Percentiles rank a stretch among this genome's conserved stretches.
Conservation (phyloP, 306 rosid genomes). For the Lupinus albus region DNA sequence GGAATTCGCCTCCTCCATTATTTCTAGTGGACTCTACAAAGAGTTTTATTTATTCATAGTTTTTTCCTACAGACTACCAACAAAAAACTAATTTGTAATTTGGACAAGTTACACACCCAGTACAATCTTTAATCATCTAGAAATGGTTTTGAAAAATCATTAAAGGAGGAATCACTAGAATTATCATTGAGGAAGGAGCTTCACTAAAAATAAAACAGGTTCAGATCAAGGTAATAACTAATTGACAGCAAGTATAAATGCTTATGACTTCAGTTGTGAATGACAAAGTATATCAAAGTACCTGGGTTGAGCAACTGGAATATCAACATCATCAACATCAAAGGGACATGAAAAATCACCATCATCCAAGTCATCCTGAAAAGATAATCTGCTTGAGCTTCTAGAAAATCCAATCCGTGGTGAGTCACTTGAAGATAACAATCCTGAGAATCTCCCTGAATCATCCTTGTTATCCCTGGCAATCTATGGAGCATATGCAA, state of each 20-base stretch:
- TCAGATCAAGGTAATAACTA: background rate
- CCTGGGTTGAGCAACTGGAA: slow-evolving; percentile 65
- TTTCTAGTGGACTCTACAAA: background rate
- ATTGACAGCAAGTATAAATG: slow-evolving; percentile 18
- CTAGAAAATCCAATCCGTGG: slow-evolving; percentile 81
- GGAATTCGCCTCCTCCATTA: background rate
- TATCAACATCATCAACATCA: slow-evolving; percentile 81
- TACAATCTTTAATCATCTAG: slow-evolving; percentile 9
- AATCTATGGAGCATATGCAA: slow-evolving; percentile 49
- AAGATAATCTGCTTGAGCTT: slow-evolving; percentile 82
- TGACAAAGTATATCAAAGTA: slow-evolving; percentile 38
- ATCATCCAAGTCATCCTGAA: slow-evolving; percentile 83
- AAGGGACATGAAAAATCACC: slow-evolving; percentile 76
- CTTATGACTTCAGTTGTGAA: slow-evolving; percentile 28
- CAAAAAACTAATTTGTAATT: background rate
- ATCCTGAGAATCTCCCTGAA: slow-evolving; percentile 82
- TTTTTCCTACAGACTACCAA: too few species aligned
- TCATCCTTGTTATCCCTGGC: slow-evolving; percentile 76
- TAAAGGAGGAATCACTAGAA: background rate
- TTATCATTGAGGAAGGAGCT: slow-evolving; percentile 29
- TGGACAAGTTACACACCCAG: background rate
- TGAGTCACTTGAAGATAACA: slow-evolving; percentile 84
- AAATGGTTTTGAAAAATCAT: slow-evolving; percentile 9
- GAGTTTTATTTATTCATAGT: background rate
- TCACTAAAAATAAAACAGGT: background rate